Base-by-base conservation (phyloP, 306 rosid genomes). In the Cicer yamashitae region DNA sequence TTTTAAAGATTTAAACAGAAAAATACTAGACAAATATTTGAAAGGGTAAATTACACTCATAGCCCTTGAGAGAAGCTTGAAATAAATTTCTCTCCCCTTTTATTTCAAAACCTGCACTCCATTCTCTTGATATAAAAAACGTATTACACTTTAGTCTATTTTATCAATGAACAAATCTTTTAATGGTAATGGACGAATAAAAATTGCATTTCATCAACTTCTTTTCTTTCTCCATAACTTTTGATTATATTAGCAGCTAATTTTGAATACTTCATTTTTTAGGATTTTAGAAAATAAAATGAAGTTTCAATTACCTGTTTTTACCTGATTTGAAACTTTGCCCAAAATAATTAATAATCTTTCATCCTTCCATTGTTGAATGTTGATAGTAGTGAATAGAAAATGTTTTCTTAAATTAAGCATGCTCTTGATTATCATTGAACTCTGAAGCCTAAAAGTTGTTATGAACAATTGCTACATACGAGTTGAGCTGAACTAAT, bases 401-500 rank as follows among this genome's bases (percentile, higher is more conserved):
- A 12, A 50, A 50, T 50, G 18, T 50, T n/a, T n/a, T 12, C 18
- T 30, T 30, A 30, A 30, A 7, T 53, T 53, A 53, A 53, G 17
- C 10, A 52, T 15, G 9, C 59, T 53, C 20, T 15, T 14, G 1
- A 41, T 25, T 58, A 58, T 58, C 41, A 5, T 58, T 56, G 38
- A 20, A 57, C 13, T 58, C 40, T 58, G 64, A 22, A 58, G 10
- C 64, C 64, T 6, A 10, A 58, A 65, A 45, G 43, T 63, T 43
- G n/a, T 56, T 11, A 44, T 61, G 74, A 30, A 34, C 39, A 51
- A 10, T 20, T 67, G 62, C 14, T 67, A 51, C 51, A 30, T 34
- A 18, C 64, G 67, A 66, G 10, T 30, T 56, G 43, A 59, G 38
- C 65, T 67, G 8, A 57, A 39, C 11, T 56, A 65, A 45, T 40